Evolutionary conservation across 352 stramenopile species (phyloP).

Genomic region (Phytopythium mirpurense): DNA sequence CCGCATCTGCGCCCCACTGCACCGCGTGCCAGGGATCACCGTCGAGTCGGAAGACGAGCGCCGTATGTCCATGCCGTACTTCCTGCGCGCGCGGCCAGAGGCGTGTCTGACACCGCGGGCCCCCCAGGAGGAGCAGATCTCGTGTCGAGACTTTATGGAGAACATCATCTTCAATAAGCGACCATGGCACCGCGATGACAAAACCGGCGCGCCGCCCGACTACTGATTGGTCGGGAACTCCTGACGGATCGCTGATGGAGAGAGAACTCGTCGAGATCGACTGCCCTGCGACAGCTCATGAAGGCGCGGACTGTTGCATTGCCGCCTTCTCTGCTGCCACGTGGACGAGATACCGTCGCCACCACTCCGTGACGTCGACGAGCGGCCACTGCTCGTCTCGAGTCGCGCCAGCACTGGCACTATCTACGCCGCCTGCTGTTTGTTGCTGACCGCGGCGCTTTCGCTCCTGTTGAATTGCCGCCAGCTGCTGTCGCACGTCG

Average conservation of each 20-base stretch:
- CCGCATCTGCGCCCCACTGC: constrained; percentile 59
- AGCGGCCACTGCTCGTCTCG: constrained; percentile 15
- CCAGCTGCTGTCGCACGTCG: background rate
- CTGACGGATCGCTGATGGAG: no score
- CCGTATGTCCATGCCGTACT: constrained; percentile 87
- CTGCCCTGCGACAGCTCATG: no score
- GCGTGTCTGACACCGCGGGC: constrained; percentile 55
- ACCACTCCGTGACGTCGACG: constrained; percentile 56
- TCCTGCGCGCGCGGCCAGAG: constrained; percentile 53
- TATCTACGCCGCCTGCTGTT: constrained; percentile 5
- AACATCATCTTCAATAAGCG: constrained; percentile 75
- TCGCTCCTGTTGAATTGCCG: constrained; percentile 12
- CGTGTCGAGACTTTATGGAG: constrained; percentile 81
- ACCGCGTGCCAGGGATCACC: constrained; percentile 69
- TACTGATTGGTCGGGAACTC: no score
- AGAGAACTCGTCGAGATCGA: no score
- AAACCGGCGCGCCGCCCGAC: constrained; percentile 32
- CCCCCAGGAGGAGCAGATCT: constrained; percentile 30
- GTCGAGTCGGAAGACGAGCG: constrained; percentile 50
- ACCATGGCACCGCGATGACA: constrained; percentile 55
- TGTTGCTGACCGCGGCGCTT: constrained; percentile 9
- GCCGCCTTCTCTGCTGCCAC: background rate
- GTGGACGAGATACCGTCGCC: constrained; percentile 20
- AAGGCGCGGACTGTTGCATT: background rate
- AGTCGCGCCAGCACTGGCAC: background rate